phyloP scores from a whole-genome alignment of 805 yeast species.

The Saccharomycopsis sp. region DNA sequence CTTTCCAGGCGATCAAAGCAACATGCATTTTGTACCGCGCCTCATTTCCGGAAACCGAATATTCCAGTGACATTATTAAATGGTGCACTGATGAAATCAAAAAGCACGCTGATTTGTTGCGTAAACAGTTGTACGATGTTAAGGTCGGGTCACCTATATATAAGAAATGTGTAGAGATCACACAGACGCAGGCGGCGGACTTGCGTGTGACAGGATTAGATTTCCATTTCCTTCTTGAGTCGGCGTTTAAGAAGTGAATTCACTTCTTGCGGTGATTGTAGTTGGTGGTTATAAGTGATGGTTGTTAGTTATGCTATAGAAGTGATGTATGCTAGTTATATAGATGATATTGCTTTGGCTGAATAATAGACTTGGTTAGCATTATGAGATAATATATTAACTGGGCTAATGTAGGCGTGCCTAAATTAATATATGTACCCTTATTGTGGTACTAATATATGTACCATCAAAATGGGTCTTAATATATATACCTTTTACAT shows the following conservation, averaged over 20 bases:
- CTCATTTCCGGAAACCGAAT: constrained; percentile 38
- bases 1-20: constrained; percentile 52
- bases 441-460: too few relatives aligned
- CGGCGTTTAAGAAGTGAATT: not conserved
- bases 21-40: constrained; percentile 49
- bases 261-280: too few relatives aligned
- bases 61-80: constrained; percentile 52
- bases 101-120: constrained; percentile 50
- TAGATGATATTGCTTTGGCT: too few relatives aligned
- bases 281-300: too few relatives aligned
- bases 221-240: constrained; percentile 59
- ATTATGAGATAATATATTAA: not conserved
- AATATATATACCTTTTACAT: too few relatives aligned
- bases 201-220: constrained; percentile 63
- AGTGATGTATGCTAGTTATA: too few relatives aligned
- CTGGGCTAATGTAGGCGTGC: not conserved
- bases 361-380: not conserved
- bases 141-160: constrained; percentile 47
- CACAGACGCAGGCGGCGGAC: constrained; percentile 53
- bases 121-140: constrained; percentile 62
- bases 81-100: constrained; percentile 69
- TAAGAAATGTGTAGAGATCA: constrained; percentile 46
- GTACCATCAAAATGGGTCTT: too few relatives aligned
- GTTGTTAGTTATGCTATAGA: too few relatives aligned
- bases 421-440: too few relatives aligned